Evolutionary conservation across 768 basidiomycete genomes (phyloP).

Genomic region (Macrocybe gigantea): DNA sequence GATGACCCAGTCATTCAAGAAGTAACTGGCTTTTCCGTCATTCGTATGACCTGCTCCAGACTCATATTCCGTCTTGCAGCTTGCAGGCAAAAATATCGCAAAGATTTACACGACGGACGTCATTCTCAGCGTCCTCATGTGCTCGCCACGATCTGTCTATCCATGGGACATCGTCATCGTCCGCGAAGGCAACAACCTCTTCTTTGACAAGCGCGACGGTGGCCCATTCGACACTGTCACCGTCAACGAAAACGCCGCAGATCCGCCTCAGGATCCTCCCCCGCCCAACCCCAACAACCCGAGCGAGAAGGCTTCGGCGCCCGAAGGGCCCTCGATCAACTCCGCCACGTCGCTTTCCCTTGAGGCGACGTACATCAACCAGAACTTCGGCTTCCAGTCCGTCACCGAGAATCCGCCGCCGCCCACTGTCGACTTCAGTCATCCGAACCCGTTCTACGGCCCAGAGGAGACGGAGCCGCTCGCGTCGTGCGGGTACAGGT

Average conservation of each 20-base stretch:
- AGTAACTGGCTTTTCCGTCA: constrained; percentile 31
- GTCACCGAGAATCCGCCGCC: constrained; percentile 68
- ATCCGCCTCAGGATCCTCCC: constrained; percentile 82
- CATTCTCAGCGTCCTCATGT: constrained; percentile 95
- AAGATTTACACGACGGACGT: constrained; percentile 92
- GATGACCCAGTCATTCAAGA: constrained; percentile 97
- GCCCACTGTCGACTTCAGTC: constrained; percentile 63
- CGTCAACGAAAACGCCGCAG: constrained; percentile 97
- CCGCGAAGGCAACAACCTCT: constrained; percentile 88
- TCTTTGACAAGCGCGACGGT: constrained; percentile 96
- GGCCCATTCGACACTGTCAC: constrained; percentile 97
- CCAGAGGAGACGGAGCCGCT: constrained; percentile 93
- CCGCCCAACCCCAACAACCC: constrained; percentile 78
- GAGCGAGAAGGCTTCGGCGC: constrained; percentile 50
- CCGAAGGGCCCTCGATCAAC: constrained; percentile 84
- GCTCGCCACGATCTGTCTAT: constrained; percentile 89
- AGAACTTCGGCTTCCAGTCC: constrained; percentile 96
- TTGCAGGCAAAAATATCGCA: constrained; percentile 75
- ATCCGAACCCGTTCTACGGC: constrained; percentile 94
- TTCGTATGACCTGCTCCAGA: constrained; percentile 1
- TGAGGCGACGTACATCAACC: constrained; percentile 98
- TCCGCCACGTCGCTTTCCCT: constrained; percentile 89
- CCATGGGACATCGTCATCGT: constrained; percentile 98
- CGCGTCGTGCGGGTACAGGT: constrained; percentile 94
- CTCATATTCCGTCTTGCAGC: constrained; percentile 33